Base-by-base conservation (phyloP, 2,329 filamentous ascomycete genomes). In the Pestalotiopsis sp. region DNA sequence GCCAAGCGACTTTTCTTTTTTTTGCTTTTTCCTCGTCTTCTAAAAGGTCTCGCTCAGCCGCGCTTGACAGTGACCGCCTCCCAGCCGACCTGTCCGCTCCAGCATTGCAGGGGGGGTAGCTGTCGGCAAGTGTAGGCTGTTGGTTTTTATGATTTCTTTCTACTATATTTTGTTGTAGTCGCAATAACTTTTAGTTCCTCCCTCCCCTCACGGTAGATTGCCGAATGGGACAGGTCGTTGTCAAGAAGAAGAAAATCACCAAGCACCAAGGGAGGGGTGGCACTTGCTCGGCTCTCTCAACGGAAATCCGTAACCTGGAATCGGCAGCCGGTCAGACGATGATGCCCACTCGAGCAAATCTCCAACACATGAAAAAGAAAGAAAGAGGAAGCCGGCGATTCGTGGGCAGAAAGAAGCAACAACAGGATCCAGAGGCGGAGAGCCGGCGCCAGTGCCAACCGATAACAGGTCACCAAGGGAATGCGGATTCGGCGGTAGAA, bases 11-110 rank as follows among this genome's bases (percentile, higher is more conserved):
- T 20, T 12, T 36, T 59, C 31, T 11, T 6, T 59, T 59, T 59
- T 36, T 59, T 59, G 23, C 27, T 59, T 59, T 59, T 59, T 59
- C 27, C 27, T 59, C 55, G 20, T 31, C 57, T 59, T 59, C 57
- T 59, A 36, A 59, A 27, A 39, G 59, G n/a, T 36, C 31, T 39
- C 59, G n/a, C 59, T 62, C 59, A 62, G 59, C 59, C 31, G 59
- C 27, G 59, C 27, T 36, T 36, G 59, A 62, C 11, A 62, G 57
- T 62, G 25, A 39, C 27, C 59, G 25, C 59, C 59, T 38, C 59
- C n/a, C 45, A 52, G 45, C 45, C 45, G 17, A 20, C 20, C 45
- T n/a, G 17, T 52, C 45, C 59, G 27, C 59, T 41, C 31, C 12
- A 36, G 27, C 31, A 39, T 62, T 62, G 59, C 59, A 62, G 31